A percentile compares a stretch with the other conserved stretches of the same genome.
These are phyloP conservation scores for Melampsora larici-populina DNA, from an alignment of 1,284 basidiomycete genomes.

Conservation along the genomic window DNA sequence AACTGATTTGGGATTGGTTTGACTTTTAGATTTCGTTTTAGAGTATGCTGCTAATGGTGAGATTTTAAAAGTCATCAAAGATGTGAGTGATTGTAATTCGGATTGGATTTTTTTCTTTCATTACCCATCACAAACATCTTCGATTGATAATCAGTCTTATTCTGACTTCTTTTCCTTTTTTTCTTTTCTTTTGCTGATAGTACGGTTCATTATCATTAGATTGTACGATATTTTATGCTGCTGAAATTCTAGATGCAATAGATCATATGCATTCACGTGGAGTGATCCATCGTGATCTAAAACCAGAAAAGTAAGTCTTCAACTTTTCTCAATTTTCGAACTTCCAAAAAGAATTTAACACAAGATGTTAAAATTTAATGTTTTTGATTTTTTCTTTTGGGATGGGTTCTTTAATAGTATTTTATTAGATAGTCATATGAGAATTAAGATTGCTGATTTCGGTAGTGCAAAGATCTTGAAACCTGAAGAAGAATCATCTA, in stretches of 20 bases:
- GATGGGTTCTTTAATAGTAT: conserved; percentile 60
- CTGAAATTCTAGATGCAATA: conserved; percentile 80
- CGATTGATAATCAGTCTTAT: no score
- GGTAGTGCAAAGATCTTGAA: conserved; percentile 87
- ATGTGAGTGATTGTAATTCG: no score
- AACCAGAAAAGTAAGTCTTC: conserved; percentile 72
- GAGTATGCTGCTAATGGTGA: conserved; percentile 88
- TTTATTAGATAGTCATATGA: conserved; percentile 74
- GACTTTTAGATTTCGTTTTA: conserved; percentile 73
- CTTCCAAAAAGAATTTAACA: no score
- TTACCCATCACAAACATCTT: no score
- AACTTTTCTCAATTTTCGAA: no score
- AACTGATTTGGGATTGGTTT: not conserved
- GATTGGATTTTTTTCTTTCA: no score
- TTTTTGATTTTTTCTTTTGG: conserved; percentile 44
- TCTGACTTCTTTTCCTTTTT: not conserved
- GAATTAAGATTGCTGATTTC: conserved; percentile 94
- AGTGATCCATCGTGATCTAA: conserved; percentile 87
- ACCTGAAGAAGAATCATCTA: conserved; percentile 53
- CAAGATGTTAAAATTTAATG: no score
- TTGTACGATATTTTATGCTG: conserved; percentile 76
- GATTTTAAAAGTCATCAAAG: conserved; percentile 71
- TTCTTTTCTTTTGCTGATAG: conserved; percentile 7
- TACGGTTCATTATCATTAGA: conserved; percentile 71
- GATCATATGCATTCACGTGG: conserved; percentile 83